Base-by-base conservation (phyloP, 768 basidiomycete species). In the Cystobasidium onofrii region DNA sequence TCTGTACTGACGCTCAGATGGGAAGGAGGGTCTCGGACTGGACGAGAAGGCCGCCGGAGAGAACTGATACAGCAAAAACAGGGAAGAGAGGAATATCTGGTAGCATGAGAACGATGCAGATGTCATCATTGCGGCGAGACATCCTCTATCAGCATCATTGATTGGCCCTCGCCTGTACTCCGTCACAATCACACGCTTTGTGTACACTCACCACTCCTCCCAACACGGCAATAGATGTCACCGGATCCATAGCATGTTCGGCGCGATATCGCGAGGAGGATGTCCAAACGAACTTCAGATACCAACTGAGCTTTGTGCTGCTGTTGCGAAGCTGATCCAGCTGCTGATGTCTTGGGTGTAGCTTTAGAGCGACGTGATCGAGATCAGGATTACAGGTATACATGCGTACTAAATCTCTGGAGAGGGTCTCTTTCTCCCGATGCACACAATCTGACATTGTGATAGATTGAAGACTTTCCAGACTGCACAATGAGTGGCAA, bases 1-100 rank as follows among this genome's bases (percentile, higher is more conserved):
- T 18, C 33, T 52, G 36, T 74, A 74, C 43, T 33, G 31, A 39
- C 50, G 63, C 31, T 74, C 73, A 6, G 64, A 66, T 18, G 73
- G 71, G 44, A 70, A 25, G 13, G 73, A 54, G 23, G 23, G 23
- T 29, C 73, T 39, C 3, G 73, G 73, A 55, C 4, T 54, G 15
- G 73, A 39, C 1, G 64, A 33, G 41, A 67, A 33, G 13, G 52
- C 39, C 10, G 50, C 43, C 4, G 65, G 73, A 3, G 41, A 67
- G 17, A 57, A 46, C 23, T 41, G 55, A 29, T 36, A 31, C 29
- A 46, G 34, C 18, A 71, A 27, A 36, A 60, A 55, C 15, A 71
- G 69, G 20, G 36, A 3, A 2, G 69, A 71, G 4, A 60, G 29
- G 25, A 71, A 27, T 27, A 60, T 46, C 69, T 71, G 54, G 23